Base-by-base conservation (phyloP, 768 basidiomycete genomes). In the Auriscalpium microsporum region DNA sequence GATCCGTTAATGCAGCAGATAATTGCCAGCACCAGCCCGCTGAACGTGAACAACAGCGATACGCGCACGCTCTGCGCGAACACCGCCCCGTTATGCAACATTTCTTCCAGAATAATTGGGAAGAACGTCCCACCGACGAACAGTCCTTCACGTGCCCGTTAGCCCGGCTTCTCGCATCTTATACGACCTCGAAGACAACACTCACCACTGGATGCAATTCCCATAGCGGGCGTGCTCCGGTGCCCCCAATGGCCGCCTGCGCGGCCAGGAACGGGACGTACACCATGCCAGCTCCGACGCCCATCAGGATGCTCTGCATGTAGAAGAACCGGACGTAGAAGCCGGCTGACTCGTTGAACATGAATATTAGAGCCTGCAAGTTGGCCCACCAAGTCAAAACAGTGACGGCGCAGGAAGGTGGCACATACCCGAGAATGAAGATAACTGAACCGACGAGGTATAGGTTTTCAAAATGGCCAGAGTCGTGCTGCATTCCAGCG, bases 261-360 rank as follows among this genome's bases (percentile, higher is more conserved):
- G 77, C 68, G 11, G 71, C 72, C 49, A 76, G 63, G 7, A 75
- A 71, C 2, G 78, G 79, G 19, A 78, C 60, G 65, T 76, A 79
- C 23, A 77, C 64, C 38, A 77, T 60, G 1, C 77, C 73, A 37
- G 72, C 69, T 1, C 76, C 75, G 6, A 77, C 61, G 1, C 79
- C 80, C 69, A 78, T 75, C 10, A 75, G 78, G 23, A 81, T 64
- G 1, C 74, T 78, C 67, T 81, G 78, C 0, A 75, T 66, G 3
- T 80, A 64, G 58, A 80, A 80, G 48, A 80, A 71, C 67, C 79
- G 72, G 55, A 75, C 78, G 61, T 74, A 79, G 46, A 69, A 67
- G 40, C 72, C 28, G 28, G 28, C 67, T 14, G 68, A 63, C 19
- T 73, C 51, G 1, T 64, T 61, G 34, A 67, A 58, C 1, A 64